Conservation (phyloP, 1,284 basidiomycete genomes). For the Moesziomyces parantarcticus region DNA sequence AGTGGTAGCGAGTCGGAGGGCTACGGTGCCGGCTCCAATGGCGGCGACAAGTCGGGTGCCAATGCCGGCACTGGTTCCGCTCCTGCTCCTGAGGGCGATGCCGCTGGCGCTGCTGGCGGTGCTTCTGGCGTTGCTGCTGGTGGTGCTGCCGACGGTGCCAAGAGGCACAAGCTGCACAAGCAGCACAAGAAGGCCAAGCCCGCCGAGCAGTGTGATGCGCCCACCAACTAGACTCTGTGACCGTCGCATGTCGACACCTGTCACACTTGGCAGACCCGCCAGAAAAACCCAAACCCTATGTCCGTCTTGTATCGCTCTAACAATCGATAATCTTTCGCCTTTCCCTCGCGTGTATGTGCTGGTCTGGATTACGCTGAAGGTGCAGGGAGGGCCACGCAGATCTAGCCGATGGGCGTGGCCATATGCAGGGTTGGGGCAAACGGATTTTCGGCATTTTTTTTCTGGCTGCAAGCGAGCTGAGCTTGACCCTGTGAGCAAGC, state of each 20-base stretch:
- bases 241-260: too few relatives aligned
- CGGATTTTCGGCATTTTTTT: neutral
- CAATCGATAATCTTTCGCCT: neutral
- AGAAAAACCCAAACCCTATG: too few relatives aligned
- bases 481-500: neutral
- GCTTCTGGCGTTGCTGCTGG: neutral
- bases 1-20: constrained; percentile 3
- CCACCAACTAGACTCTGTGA: too few relatives aligned
- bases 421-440: too few relatives aligned
- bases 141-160: neutral
- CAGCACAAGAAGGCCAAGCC: constrained; percentile 4
- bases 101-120: too few relatives aligned
- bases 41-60: too few relatives aligned
- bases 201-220: too few relatives aligned
- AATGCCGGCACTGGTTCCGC: too few relatives aligned
- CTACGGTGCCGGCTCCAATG: neutral
- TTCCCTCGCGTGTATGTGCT: neutral
- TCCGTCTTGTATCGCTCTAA: too few relatives aligned
- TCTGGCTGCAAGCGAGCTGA: neutral
- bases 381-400: neutral
- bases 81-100: neutral
- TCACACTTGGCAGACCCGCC: too few relatives aligned
- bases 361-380: neutral
- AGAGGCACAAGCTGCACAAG: constrained; percentile 15
- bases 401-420: neutral